These are phyloP conservation scores for Juglanconis juglandina DNA, from an alignment of 2,329 filamentous ascomycete species.

Conservation along the genomic window DNA sequence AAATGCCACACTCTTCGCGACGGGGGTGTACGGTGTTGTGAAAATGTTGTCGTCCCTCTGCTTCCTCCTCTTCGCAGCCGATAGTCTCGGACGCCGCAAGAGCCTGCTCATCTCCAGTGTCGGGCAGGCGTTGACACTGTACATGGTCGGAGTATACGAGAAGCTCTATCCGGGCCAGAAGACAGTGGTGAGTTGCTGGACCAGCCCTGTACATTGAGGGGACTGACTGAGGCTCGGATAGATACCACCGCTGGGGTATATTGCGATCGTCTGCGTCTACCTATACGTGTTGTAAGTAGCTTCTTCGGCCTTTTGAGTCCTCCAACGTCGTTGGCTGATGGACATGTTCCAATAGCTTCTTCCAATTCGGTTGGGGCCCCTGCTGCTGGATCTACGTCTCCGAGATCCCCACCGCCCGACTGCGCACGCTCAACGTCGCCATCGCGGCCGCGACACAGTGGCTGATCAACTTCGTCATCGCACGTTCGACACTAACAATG, in stretches of 20 bases:
- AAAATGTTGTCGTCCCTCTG: conserved; percentile 62
- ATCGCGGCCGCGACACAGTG: conserved; percentile 60
- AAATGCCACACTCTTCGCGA: conserved; percentile 63
- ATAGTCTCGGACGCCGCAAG: conserved; percentile 63
- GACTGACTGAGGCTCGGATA: conserved; percentile 13
- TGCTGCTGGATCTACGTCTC: conserved; percentile 63
- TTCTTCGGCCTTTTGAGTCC: no score
- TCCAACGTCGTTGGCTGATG: neutral
- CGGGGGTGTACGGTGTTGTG: conserved; percentile 67
- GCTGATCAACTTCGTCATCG: conserved; percentile 63
- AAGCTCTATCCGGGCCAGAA: neutral
- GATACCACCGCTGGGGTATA: conserved; percentile 64
- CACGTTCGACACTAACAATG: conserved; percentile 65
- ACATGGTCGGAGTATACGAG: conserved; percentile 19
- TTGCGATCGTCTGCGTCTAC: conserved; percentile 69
- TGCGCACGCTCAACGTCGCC: conserved; percentile 57
- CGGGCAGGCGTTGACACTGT: conserved; percentile 52
- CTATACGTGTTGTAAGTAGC: conserved; percentile 55
- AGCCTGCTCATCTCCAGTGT: conserved; percentile 63
- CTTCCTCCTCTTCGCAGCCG: conserved; percentile 66
- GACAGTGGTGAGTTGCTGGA: neutral
- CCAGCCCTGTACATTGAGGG: neutral
- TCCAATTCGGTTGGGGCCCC: conserved; percentile 59
- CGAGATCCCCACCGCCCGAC: conserved; percentile 58
- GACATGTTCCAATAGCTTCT: conserved; percentile 41